Percentiles rank a stretch among this genome's conserved stretches.
Conservation (phyloP, 148 eudicot genomes). For the Cornus kousa region DNA sequence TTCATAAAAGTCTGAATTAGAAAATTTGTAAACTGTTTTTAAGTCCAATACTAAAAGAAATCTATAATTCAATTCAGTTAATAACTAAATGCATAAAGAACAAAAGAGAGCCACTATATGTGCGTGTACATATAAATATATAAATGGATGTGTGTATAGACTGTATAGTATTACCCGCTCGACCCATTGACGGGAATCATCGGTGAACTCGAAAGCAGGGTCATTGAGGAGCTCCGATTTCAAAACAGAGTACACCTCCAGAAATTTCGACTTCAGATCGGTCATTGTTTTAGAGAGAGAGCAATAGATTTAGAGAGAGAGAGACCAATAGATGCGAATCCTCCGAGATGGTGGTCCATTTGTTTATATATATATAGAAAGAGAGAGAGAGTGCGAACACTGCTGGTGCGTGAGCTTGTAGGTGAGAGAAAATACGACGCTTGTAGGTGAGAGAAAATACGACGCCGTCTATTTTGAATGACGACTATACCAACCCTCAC, state of each 20-base stretch:
- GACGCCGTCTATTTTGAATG: not conserved
- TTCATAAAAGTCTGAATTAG: not conserved
- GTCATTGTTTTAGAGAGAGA: slow-evolving; percentile 25
- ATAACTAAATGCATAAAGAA: not conserved
- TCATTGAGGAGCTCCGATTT: slow-evolving; percentile 83
- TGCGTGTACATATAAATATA: not conserved
- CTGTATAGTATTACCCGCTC: slow-evolving; percentile 39
- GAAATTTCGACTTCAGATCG: slow-evolving; percentile 59
- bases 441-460: not conserved
- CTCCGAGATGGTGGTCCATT: not conserved
- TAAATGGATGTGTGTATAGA: not conserved
- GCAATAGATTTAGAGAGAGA: not conserved
- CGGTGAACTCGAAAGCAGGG: slow-evolving; percentile 75
- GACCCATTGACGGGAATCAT: slow-evolving; percentile 72
- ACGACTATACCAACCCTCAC: not conserved
- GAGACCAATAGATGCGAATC: not conserved
- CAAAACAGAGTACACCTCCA: slow-evolving; percentile 54
- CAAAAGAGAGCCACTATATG: not conserved
- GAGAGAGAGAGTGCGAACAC: not conserved
- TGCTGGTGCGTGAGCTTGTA: not conserved
- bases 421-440: not conserved
- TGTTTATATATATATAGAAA: not conserved
- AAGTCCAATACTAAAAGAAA: not conserved
- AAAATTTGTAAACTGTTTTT: not conserved
- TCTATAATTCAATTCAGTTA: not conserved